phyloP scores from a whole-genome alignment of 257 asterid genomes.

The Phtheirospermum japonicum region DNA sequence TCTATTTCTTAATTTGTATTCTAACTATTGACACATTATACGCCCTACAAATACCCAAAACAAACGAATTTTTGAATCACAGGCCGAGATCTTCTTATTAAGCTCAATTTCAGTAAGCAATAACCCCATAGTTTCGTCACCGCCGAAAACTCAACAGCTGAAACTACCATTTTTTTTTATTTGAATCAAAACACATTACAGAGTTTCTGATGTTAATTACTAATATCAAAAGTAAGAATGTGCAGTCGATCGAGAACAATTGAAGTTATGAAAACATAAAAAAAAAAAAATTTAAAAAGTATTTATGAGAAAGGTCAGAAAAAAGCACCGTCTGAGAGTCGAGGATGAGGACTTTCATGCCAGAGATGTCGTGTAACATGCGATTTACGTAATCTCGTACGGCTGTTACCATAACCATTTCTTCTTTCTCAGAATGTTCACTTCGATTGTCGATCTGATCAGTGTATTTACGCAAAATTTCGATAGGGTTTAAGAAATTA shows the following conservation, averaged over 20 bases:
- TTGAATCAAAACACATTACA: background rate
- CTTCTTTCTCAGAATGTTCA: conserved; percentile 10
- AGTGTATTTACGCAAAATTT: background rate
- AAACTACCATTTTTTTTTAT: background rate
- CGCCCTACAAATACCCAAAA: background rate
- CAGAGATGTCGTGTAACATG: conserved; percentile 89
- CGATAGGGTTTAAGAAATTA: conserved; percentile 36
- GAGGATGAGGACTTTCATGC: conserved; percentile 97
- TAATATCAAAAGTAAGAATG: conserved; percentile 4
- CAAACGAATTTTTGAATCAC: background rate
- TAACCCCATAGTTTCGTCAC: background rate
- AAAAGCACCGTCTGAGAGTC: conserved; percentile 72
- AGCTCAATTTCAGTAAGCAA: background rate
- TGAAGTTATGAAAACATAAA: background rate
- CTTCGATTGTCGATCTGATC: conserved; percentile 32
- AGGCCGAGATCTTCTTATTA: conserved; percentile 17
- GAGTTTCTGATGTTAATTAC: background rate
- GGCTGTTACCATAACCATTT: conserved; percentile 66
- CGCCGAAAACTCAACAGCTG: conserved; percentile 2
- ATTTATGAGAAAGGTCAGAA: background rate
- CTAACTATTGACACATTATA: background rate
- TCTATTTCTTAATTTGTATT: background rate
- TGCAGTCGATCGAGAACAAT: conserved; percentile 12
- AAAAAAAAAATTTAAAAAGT: background rate
- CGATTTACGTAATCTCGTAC: conserved; percentile 86